Base-by-base conservation (phyloP, 208 protist genomes). In the Leishmania arabica region DNA sequence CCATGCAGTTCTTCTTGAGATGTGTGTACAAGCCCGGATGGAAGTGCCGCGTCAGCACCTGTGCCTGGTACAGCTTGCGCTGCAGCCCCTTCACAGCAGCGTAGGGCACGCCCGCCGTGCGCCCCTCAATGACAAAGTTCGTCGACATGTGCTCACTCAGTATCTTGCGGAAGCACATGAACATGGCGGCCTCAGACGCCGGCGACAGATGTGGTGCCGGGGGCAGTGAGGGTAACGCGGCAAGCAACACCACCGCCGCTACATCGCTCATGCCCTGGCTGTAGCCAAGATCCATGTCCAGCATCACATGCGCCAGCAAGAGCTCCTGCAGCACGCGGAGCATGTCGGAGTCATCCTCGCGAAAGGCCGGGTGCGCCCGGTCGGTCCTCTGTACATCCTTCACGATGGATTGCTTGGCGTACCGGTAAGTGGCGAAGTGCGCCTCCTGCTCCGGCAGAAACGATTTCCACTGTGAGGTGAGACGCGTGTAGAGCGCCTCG, bases 231-330 rank as follows among this genome's bases (percentile, higher is more conserved):
- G 53, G 89, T 87, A 11, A 79, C 40, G 92, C 79, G 15, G 95
- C 77, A 31, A 94, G 77, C 66, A 90, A 80, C 60, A 93, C 84
- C 19, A 95, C 76, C 6, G 92, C 88, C 3, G 93, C 86, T 0
- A 98, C 81, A 78, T 98, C 96, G 72, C 90, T 95, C 96, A 98
- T 98, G 45, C 93, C 93, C 74, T 98, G 95, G 53, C 89, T 93
- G 87, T 98, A 98, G 65, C 93, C 92, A n/a, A 97, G 83, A 72
- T 98, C 96, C 88, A 98, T 96, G 84, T 98, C 95, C 66, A 91
- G 90, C 86, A 98, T 93, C 40, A 90, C 87, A 82, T 98, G 91
- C 11, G 92, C 90, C 75, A 98, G 85, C 37, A 98, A 88, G 3
- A 98, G 84, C 73, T 94, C 70, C n/a, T 82, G 86, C 56, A 98